Base-by-base conservation (phyloP, 345 rosid species). In the Populus deltoides region DNA sequence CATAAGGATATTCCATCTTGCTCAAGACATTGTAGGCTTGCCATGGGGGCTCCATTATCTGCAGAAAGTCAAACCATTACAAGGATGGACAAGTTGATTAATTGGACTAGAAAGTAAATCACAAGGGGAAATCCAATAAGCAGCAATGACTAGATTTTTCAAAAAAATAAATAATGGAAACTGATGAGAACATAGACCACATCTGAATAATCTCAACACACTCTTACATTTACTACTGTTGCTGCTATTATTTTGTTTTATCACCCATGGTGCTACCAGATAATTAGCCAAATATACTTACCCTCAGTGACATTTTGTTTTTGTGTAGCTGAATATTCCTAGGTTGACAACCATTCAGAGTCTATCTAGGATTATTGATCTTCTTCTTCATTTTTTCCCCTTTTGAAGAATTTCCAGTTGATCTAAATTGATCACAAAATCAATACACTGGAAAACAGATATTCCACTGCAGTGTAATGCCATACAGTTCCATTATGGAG, bases 31-130 rank as follows among this genome's bases (percentile, higher is more conserved):
- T 90, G 77, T 87, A 90, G 27, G 98, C 94, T 87, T 88, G 89
- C 97, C 97, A 91, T 51, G 98, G 97, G 83, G 97, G 97, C 78
- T 94, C 97, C 97, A 93, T 91, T 75, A 94, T 90, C 98, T 94
- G 82, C 81, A 83, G 39, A 77, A 79, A 45, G 70, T 25, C 69
- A 66, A 63, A 79, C 11, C 22, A 22, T 16, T 31, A 24, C 29
- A 18, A 73, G 11, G 27, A 70, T 45, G n/a, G 65, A 31, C 39
- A 65, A 18, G 78, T 74, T 77, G 17, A 13, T 31, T 11, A 47
- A 71, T 12, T 8, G 16, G 17, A 45, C n/a, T 17, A 47, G 33
- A 66, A 53, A 73, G 29, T 8, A 18, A 80, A 53, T 12, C 25
- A 49, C 41, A 39, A 9, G 13, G 18, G 39, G 15, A 12, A 29